Base-by-base conservation (phyloP, 805 yeast species). In the Saturnispora gosingensis region DNA sequence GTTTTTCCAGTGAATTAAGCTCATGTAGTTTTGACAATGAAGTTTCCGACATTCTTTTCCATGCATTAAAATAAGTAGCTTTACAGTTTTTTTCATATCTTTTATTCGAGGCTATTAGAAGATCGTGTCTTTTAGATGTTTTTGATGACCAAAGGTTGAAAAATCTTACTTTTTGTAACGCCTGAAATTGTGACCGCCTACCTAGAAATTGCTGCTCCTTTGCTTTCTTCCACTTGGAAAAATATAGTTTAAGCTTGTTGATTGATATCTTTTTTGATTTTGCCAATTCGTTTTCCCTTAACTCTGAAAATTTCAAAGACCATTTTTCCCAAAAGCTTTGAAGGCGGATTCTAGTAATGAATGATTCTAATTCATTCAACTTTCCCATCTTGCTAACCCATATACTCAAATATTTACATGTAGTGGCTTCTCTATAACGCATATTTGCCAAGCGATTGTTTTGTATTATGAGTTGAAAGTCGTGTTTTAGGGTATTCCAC, bases 81-180 rank as follows among this genome's bases (percentile, higher is more conserved):
- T 25, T 24, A n/a, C 38, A 28, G 35, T n/a, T 43, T 9, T 15
- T 16, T 3, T 43, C n/a, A 20, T 34, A 25, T 16, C 11, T 10
- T 30, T 49, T 10, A 4, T 43, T 28, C 3, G 32, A 43, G 8
- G 11, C 15, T 11, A 13, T 25, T 3, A 38, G 43, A 4, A 7
- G 11, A 22, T 22, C 15, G 4, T 24, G 16, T 8, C 13, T 38
- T 11, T 42, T 43, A 6, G 24, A 9, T 9, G 2, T 16, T 44
- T 45, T 44, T 1, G 46, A 20, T 35, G 30, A 50, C 54, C 55
- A 50, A 18, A 27, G 3, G 9, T 20, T 28, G 15, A 49, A 43
- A 4, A 22, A 8, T 5, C 20, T 34, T 5, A 11, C 5, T 34
- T 24, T 43, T 13, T 49, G 43, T 13, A 34, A 7, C 6, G 13